Conservation (phyloP, 257 asterid species). For the Solanum sparsipilum region DNA sequence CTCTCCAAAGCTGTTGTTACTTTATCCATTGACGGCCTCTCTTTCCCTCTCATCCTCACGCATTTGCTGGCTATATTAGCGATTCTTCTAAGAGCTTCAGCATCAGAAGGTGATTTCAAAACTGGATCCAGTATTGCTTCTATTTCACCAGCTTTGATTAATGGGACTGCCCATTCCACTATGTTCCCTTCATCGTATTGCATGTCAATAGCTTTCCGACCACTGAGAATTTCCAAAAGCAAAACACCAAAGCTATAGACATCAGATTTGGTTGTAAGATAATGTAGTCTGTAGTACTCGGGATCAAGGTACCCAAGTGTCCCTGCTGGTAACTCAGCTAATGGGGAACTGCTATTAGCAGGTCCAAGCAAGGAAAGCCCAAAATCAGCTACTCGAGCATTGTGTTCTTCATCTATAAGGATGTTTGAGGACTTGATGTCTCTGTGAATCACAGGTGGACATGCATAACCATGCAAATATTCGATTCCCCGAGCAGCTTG, state of each 20-base stretch:
- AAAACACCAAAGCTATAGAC: conserved; percentile 88
- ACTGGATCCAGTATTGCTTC: conserved; percentile 54
- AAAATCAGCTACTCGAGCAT: conserved; percentile 87
- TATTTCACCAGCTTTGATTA: conserved; percentile 59
- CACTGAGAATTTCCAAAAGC: conserved; percentile 70
- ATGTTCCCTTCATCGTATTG: conserved; percentile 80
- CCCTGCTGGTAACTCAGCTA: conserved; percentile 89
- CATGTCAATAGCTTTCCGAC: conserved; percentile 89
- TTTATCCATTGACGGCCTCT: conserved; percentile 91
- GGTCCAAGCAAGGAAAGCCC: conserved; percentile 87
- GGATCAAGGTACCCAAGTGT: conserved; percentile 93
- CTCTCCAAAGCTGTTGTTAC: conserved; percentile 82
- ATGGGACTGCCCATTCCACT: conserved; percentile 94
- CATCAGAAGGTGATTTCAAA: conserved; percentile 47
- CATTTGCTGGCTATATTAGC: conserved; percentile 78
- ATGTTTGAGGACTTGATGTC: conserved; percentile 90
- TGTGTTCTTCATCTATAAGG: conserved; percentile 86
- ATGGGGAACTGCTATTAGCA: conserved; percentile 72
- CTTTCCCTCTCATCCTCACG: conserved; percentile 91
- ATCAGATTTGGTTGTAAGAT: conserved; percentile 81
- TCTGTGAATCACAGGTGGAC: conserved; percentile 92
- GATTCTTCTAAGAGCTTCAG: conserved; percentile 61
- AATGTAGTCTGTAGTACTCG: conserved; percentile 79
- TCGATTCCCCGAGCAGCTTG: conserved; percentile 94
- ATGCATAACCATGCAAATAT: conserved; percentile 84